Conservation (phyloP, 495 filamentous ascomycete species). For the Aspergillus coremiiformis region DNA sequence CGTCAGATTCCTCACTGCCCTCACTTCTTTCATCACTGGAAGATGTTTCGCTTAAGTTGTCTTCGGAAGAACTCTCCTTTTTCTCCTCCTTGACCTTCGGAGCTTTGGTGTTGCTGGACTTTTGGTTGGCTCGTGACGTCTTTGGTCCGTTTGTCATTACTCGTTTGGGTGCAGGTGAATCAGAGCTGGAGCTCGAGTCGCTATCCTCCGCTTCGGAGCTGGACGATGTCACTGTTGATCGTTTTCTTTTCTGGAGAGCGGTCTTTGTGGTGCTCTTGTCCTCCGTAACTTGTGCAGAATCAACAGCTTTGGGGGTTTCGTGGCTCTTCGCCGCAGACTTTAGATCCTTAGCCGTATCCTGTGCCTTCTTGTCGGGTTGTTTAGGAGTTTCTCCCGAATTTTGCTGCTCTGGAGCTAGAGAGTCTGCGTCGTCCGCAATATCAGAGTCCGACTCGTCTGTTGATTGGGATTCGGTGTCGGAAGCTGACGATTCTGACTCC, state of each 20-base stretch:
- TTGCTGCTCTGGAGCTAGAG: no score
- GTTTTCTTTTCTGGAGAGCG: neutral
- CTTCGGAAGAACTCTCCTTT: neutral
- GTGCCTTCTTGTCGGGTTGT: no score
- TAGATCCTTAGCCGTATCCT: neutral
- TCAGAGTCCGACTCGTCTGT: neutral
- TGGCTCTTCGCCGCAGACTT: neutral
- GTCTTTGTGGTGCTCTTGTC: neutral
- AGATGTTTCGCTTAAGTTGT: neutral
- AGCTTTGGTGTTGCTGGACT: neutral
- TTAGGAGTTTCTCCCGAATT: no score
- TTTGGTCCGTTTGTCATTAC: neutral
- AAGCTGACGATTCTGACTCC: neutral
- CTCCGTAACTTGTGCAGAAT: neutral
- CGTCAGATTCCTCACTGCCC: neutral
- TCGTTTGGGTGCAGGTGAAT: neutral
- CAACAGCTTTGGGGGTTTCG: neutral
- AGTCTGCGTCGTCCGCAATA: no score
- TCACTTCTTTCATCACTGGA: neutral
- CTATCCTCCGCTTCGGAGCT: neutral
- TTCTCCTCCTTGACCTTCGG: neutral
- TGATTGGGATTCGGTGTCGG: constrained; percentile 5
- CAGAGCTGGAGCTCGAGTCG: neutral
- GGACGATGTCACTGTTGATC: neutral
- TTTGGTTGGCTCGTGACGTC: neutral